Evolutionary conservation across 805 yeast species (phyloP), one percentile per base, ranked within the genome.

Genomic region (Lachancea sp.): DNA sequence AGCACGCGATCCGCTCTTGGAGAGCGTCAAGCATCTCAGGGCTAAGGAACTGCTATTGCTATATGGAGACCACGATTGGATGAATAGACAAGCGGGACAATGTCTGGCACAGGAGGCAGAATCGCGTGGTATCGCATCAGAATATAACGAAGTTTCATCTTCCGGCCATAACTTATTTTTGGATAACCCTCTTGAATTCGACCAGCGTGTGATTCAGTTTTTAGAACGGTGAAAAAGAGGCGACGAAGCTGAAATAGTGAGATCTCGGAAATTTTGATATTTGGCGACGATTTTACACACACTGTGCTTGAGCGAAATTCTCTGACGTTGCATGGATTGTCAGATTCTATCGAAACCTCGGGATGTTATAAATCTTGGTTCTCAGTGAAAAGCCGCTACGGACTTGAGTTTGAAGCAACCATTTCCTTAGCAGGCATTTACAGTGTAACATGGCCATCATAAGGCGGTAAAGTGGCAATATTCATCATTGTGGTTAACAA

Each of bases 141-240:
- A 44, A 2, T 62, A 54, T 35, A 38, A 44, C 7, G 61, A 60
- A 25, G 54, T 63, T 2, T 60, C 63, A 9, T 68, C 78, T 46
- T 76, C 85, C 8, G 95, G 95, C 1, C 95, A 86, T 60, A 90
- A 86, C 57, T 57, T 86, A 11, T 85, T 84, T 53, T 65, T 86
- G 46, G 95, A 86, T 56, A 83, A 84, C 51, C 71, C 75, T 18
- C 50, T 57, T 12, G 70, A 55, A 27, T 86, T 85, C 57, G 77
- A 82, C 57, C 51, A 55, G 2, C 50, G 74, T 47, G 63, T 84
- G 13, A 29, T 66, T 32, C 46, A 58, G 0, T 71, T 67, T 46
- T 13, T 35, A 15, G 26, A 18, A 7, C 17, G 16, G 31, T 29
- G 15, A 13, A 13, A 13, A 26, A 26, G 29, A 26, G 29, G 29